These are phyloP conservation scores for Casuarina cunninghamiana DNA, from an alignment of 306 rosid species.

Conservation along the genomic window DNA sequence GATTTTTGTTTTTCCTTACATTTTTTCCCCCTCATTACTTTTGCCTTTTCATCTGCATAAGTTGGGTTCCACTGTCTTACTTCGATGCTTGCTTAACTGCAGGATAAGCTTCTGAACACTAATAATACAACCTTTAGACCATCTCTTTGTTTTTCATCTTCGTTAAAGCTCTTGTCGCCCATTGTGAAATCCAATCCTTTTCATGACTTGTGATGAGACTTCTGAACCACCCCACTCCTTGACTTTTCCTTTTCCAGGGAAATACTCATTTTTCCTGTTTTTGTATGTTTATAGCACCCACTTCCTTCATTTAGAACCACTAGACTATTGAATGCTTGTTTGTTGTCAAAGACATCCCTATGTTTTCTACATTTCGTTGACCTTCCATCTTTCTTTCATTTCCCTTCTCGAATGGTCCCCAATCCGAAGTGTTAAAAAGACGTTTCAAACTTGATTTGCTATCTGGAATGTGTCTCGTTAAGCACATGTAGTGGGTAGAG, in stretches of 20 bases:
- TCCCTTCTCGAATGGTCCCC: not conserved
- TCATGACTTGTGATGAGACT: not conserved
- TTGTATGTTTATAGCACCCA: not conserved
- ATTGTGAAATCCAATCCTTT: not conserved
- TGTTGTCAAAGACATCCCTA: too few species aligned
- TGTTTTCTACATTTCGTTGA: not conserved
- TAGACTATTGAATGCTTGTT: too few species aligned
- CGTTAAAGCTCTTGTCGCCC: not conserved
- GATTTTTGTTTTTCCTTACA: slow-evolving; percentile 20
- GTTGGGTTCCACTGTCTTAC: slow-evolving; percentile 17
- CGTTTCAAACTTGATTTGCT: not conserved
- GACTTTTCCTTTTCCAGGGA: not conserved
- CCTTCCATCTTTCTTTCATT: not conserved
- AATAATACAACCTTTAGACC: not conserved
- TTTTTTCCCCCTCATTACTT: not conserved
- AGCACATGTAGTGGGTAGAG: not conserved
- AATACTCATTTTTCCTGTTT: not conserved
- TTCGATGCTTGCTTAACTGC: slow-evolving; percentile 15
- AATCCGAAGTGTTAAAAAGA: not conserved
- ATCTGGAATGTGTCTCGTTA: not conserved
- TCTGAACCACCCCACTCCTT: not conserved
- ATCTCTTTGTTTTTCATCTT: not conserved
- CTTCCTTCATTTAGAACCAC: not conserved
- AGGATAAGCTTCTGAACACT: slow-evolving; percentile 3
- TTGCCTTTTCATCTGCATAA: not conserved